Conservation (phyloP, 768 basidiomycete species). For the Tulasnella sp. region DNA sequence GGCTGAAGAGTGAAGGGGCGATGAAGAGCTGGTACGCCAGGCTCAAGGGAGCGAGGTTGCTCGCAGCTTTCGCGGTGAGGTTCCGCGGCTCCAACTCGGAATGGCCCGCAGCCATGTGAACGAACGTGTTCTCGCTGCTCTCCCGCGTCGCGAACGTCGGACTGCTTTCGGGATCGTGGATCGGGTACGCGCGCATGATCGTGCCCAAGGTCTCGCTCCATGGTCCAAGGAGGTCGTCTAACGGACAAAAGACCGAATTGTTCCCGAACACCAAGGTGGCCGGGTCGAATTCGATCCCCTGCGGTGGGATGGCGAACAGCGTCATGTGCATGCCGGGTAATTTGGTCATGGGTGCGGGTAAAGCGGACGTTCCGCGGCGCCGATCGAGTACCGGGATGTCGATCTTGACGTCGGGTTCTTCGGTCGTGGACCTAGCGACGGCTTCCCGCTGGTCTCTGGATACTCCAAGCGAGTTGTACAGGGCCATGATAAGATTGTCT, state of each 20-base stretch:
- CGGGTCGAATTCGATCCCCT: not conserved
- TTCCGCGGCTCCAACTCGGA: not conserved
- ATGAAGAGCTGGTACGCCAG: slow-evolving; percentile 19
- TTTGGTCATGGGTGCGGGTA: not conserved
- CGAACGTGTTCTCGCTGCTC: slow-evolving; percentile 12
- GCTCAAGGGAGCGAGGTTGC: not conserved
- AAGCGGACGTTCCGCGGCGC: not conserved
- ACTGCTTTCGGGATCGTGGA: not conserved
- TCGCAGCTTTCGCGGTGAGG: not conserved
- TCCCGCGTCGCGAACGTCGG: not conserved
- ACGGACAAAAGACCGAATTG: not conserved
- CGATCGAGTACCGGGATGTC: not conserved
- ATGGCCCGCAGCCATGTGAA: not conserved
- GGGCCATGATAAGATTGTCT: not conserved
- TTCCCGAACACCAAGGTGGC: not conserved
- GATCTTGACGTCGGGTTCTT: not conserved
- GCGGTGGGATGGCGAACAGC: not conserved
- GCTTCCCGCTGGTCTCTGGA: not conserved
- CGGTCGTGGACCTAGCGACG: not conserved
- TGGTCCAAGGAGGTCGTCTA: not conserved
- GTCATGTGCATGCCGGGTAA: slow-evolving; percentile 1
- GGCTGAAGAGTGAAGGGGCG: not conserved
- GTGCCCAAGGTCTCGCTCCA: slow-evolving; percentile 11
- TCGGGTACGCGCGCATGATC: not conserved
- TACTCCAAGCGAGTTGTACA: slow-evolving; percentile 7